These are phyloP conservation scores for Salix brachista DNA, from an alignment of 345 rosid genomes.

Conservation along the genomic window DNA sequence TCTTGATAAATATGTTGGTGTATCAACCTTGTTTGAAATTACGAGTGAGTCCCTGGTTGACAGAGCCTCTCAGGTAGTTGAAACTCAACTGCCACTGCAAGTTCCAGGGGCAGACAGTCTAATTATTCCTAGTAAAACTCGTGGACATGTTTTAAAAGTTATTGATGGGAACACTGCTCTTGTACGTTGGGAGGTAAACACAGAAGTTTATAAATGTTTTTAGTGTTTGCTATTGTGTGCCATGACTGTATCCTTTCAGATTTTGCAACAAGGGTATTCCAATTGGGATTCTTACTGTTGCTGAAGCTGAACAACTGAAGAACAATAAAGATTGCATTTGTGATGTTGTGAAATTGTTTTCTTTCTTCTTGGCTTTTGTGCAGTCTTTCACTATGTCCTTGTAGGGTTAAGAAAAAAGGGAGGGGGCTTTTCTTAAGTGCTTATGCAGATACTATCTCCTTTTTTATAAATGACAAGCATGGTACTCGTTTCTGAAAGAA, in stretches of 20 bases:
- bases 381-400: too few species aligned
- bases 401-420: too few species aligned
- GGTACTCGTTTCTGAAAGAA: too few species aligned
- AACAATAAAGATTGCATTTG: background rate
- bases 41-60: constrained; percentile 48
- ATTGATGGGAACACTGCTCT: constrained; percentile 58
- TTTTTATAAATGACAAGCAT: too few species aligned
- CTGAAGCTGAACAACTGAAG: background rate
- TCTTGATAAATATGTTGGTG: constrained; percentile 79
- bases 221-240: constrained; percentile 5
- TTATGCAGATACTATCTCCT: too few species aligned
- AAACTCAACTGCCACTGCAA: constrained; percentile 50
- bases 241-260: background rate
- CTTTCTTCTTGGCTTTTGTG: too few species aligned
- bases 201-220: constrained; percentile 1
- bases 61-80: constrained; percentile 55
- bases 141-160: constrained; percentile 65
- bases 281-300: background rate
- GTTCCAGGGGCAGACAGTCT: constrained; percentile 82
- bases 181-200: constrained; percentile 95
- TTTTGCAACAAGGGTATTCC: constrained; percentile 2
- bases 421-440: too few species aligned
- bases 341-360: background rate
- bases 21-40: constrained; percentile 72
- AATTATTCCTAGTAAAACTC: constrained; percentile 67